Percentiles rank a stretch among this genome's conserved stretches.
phyloP scores from a whole-genome alignment of 768 basidiomycete genomes.

The Calvatia gigantea region DNA sequence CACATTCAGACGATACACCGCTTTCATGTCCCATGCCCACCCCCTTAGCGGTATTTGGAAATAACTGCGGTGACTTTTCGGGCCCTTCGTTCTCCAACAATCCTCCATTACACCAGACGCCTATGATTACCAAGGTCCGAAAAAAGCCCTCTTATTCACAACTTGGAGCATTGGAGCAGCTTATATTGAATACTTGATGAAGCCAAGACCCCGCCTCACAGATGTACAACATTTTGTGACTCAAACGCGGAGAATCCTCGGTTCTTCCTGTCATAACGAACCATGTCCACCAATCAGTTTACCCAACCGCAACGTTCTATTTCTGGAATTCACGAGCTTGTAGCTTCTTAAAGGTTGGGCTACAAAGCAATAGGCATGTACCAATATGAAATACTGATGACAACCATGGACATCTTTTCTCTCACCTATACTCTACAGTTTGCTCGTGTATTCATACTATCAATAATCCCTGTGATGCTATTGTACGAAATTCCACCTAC shows the following conservation, averaged over 20 bases:
- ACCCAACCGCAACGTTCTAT: no score
- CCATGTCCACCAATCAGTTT: no score
- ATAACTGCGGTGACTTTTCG: conserved; percentile 4
- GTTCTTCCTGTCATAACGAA: background rate
- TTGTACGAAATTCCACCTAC: background rate
- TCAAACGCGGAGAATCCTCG: conserved; percentile 4
- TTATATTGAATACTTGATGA: no score
- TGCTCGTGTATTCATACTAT: no score
- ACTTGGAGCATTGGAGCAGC: background rate
- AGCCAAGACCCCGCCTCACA: no score
- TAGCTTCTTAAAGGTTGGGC: no score
- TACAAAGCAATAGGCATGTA: no score
- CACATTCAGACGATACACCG: background rate
- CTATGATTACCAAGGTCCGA: background rate
- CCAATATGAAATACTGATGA: background rate
- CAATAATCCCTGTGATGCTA: no score
- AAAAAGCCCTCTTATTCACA: background rate
- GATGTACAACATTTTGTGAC: background rate
- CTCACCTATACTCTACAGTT: background rate
- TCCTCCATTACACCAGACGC: background rate
- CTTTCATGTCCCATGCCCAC: background rate
- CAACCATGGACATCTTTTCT: background rate
- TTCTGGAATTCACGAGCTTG: no score
- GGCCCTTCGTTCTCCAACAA: background rate
- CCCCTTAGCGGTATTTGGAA: conserved; percentile 2